Conservation (phyloP, 2,329 filamentous ascomycete species). For the Rosellinia necatrix region DNA sequence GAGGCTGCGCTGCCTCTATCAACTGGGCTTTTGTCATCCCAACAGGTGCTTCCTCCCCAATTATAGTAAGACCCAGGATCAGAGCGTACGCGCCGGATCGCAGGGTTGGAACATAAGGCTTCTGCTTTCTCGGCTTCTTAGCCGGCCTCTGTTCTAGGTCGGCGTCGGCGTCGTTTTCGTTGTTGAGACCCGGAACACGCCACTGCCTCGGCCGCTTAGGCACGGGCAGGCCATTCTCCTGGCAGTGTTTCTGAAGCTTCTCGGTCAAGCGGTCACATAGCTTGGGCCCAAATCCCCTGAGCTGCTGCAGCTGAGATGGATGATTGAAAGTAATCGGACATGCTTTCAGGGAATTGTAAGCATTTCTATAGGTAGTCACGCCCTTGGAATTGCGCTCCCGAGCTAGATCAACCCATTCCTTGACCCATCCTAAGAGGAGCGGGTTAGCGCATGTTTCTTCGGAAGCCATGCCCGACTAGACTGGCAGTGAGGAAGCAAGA, state of each 20-base stretch:
- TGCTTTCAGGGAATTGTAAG: slow-evolving; percentile 75
- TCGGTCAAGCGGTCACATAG: slow-evolving; percentile 72
- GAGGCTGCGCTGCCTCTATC: slow-evolving; percentile 70
- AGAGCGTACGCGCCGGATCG: slow-evolving; percentile 78
- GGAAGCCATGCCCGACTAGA: slow-evolving; percentile 27
- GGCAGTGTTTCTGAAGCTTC: slow-evolving; percentile 63
- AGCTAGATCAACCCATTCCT: slow-evolving; percentile 76
- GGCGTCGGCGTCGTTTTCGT: slow-evolving; percentile 41
- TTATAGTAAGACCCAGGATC: slow-evolving; percentile 66
- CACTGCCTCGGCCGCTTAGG: slow-evolving; percentile 61
- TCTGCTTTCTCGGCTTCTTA: slow-evolving; percentile 65
- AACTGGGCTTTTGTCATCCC: slow-evolving; percentile 71
- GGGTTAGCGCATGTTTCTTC: slow-evolving; percentile 66
- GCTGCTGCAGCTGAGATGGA: slow-evolving; percentile 71
- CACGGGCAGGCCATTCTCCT: slow-evolving; percentile 69
- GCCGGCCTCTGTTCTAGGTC: slow-evolving; percentile 44
- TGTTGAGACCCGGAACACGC: slow-evolving; percentile 42
- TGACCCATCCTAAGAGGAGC: slow-evolving; percentile 72
- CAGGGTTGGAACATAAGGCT: slow-evolving; percentile 71
- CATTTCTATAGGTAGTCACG: slow-evolving; percentile 72
- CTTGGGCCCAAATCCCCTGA: slow-evolving; percentile 76
- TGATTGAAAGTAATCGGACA: slow-evolving; percentile 74
- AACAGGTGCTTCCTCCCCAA: slow-evolving; percentile 57
- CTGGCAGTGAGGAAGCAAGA: neutral
- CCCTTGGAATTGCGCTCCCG: slow-evolving; percentile 72